Evolutionary conservation across 2,329 filamentous ascomycete genomes (phyloP).

Genomic region (Arthroderma sp.): DNA sequence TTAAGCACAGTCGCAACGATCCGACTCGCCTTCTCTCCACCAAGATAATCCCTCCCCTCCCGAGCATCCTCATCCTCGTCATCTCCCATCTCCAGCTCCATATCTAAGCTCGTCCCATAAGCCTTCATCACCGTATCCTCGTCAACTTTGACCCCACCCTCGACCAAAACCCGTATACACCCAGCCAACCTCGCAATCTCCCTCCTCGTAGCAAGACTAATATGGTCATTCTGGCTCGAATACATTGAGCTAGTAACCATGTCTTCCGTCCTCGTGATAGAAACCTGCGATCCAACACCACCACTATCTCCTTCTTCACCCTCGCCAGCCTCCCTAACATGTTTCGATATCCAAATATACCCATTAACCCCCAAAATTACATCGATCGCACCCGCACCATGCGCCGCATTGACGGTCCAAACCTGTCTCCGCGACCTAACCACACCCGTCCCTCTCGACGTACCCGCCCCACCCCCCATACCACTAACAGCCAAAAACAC

Average conservation of each 20-base stretch:
- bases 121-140: slow-evolving; percentile 75
- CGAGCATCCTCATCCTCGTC: slow-evolving; percentile 23
- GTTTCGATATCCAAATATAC: slow-evolving; percentile 89
- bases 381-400: slow-evolving; percentile 51
- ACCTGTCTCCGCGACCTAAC: slow-evolving; percentile 74
- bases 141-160: slow-evolving; percentile 71
- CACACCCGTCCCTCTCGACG: slow-evolving; percentile 61
- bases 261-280: slow-evolving; percentile 80
- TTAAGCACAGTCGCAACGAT: slow-evolving; percentile 18
- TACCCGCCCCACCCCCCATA: slow-evolving; percentile 59
- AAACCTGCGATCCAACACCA: slow-evolving; percentile 22
- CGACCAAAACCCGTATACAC: slow-evolving; percentile 69
- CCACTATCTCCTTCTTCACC: slow-evolving; percentile 22
- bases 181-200: slow-evolving; percentile 79
- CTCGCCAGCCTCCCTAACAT: slow-evolving; percentile 46
- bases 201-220: slow-evolving; percentile 60
- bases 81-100: slow-evolving; percentile 35
- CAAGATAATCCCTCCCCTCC: slow-evolving; percentile 30
- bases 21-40: slow-evolving; percentile 26
- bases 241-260: slow-evolving; percentile 74
- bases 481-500: slow-evolving; percentile 73
- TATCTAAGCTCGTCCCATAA: slow-evolving; percentile 68
- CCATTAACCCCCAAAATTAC: slow-evolving; percentile 90
- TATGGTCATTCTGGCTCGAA: slow-evolving; percentile 84
- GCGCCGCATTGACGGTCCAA: slow-evolving; percentile 53